These are phyloP conservation scores for Candida jianshihensis DNA, from an alignment of 805 yeast genomes.

Conservation along the genomic window DNA sequence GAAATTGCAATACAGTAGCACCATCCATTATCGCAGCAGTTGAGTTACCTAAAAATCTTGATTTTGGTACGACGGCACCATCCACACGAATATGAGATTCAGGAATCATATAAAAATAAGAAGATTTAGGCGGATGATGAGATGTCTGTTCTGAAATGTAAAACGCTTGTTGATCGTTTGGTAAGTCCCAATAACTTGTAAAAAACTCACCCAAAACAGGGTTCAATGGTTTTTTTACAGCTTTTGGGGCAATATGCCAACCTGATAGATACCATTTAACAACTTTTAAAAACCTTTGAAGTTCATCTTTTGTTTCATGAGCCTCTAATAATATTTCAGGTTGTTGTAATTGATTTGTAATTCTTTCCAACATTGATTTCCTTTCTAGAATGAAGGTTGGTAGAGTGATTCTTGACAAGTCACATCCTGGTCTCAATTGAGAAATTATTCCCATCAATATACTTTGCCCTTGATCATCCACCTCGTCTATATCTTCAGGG, in stretches of 20 bases:
- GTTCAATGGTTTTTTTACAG: slow-evolving; percentile 94
- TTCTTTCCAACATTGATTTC: slow-evolving; percentile 93
- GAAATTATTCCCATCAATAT: slow-evolving; percentile 82
- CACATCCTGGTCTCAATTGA: slow-evolving; percentile 89
- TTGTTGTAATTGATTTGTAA: slow-evolving; percentile 78
- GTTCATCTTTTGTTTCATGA: slow-evolving; percentile 46
- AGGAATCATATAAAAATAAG: slow-evolving; percentile 86
- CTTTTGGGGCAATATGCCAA: slow-evolving; percentile 98
- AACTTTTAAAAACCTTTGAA: slow-evolving; percentile 65
- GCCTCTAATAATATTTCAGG: slow-evolving; percentile 75
- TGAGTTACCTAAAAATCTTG: slow-evolving; percentile 87
- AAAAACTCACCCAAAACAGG: slow-evolving; percentile 92
- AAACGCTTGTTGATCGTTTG: slow-evolving; percentile 65
- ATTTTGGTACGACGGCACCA: slow-evolving; percentile 82
- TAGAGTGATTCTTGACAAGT: slow-evolving; percentile 80
- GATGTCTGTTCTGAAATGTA: slow-evolving; percentile 92
- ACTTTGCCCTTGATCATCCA: slow-evolving; percentile 84
- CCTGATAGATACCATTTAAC: slow-evolving; percentile 89
- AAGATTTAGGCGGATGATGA: slow-evolving; percentile 97
- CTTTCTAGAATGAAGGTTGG: slow-evolving; percentile 95
- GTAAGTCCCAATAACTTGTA: slow-evolving; percentile 87
- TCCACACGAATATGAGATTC: slow-evolving; percentile 76
- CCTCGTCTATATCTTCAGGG: slow-evolving; percentile 81
- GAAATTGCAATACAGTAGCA: slow-evolving; percentile 59
- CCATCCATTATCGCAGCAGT: slow-evolving; percentile 99